Evolutionary conservation across 441 rosid species (phyloP), one percentile per base, ranked within the genome.

Genomic region (Raphanus hybrid): DNA sequence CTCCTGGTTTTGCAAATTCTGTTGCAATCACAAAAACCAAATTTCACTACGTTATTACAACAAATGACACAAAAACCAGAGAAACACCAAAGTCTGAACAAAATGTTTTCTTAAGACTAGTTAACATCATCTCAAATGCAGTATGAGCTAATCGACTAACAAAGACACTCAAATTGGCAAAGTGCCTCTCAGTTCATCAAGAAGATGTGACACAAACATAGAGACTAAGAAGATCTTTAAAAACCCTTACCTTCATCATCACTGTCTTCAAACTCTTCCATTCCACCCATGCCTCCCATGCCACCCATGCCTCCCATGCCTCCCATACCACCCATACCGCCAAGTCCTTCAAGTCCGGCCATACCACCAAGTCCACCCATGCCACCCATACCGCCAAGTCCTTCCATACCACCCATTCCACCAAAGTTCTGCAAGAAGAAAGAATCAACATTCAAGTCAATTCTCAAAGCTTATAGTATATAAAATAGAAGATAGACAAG

Each of bases 251-350:
- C 97, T 85, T 93, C 98, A 75, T 89, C 94, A 75, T 93, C 97
- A 80, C 92, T 88, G 82, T 88, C 95, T 23, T 89, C 97, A 64
- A 86, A 86, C 64, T 87, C 98, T 34, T 83, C 89, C 87, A 88
- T 83, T 14, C 81, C 92, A 32, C 78, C 64, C 75, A 70, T 64
- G 0, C 81, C 90, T 0, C 81, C 87, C 16, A 81, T 39, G 0
- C 83, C 82, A 3, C 48, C 48, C 48, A 41, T 41, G 0, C 90
- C 89, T 15, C 75, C 87, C 7, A 80, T 54, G 26, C 85, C 91
- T 15, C 76, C 67, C 75, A 69, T 63, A 0, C 81, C 90, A 1
- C 81, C 80, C 58, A 77, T 58, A 0, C 75, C 93, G 8, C 94
- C 94, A 10, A 45, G 54, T 12, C 54, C 52, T 45, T 45, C 18